Evolutionary conservation across 2,329 filamentous ascomycete species (phyloP).

Genomic region (Neofusicoccum cordaticola): DNA sequence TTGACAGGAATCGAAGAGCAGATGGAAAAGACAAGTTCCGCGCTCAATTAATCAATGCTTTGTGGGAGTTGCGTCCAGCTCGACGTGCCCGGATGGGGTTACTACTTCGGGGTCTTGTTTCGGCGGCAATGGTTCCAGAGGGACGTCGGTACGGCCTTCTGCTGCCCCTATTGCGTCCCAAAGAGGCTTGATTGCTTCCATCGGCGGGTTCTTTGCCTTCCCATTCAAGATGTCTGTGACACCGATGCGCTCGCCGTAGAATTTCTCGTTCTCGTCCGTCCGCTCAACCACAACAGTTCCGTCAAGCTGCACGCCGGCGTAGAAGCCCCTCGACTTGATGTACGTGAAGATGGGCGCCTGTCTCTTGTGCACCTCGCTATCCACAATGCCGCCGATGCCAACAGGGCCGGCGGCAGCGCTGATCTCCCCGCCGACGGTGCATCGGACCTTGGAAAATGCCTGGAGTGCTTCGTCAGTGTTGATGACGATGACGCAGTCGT

Average conservation of each 20-base stretch:
- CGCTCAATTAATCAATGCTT: too few species aligned
- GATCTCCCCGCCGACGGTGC: slow-evolving; percentile 79
- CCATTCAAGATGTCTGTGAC: slow-evolving; percentile 63
- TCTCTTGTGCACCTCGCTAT: slow-evolving; percentile 65
- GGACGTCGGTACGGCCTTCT: slow-evolving; percentile 75
- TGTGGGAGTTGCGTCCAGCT: too few species aligned
- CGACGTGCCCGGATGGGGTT: too few species aligned
- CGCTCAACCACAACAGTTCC: slow-evolving; percentile 84
- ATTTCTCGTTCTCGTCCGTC: slow-evolving; percentile 82
- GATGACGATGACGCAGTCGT: slow-evolving; percentile 91
- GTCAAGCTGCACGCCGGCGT: slow-evolving; percentile 81
- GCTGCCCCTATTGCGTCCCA: slow-evolving; percentile 84
- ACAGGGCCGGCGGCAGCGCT: slow-evolving; percentile 75
- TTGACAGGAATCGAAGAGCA: too few species aligned
- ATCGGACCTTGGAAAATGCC: slow-evolving; percentile 73
- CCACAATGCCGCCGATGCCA: slow-evolving; percentile 70
- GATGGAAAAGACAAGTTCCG: too few species aligned
- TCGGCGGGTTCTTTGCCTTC: slow-evolving; percentile 56
- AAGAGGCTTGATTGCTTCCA: slow-evolving; percentile 55
- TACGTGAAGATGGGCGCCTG: slow-evolving; percentile 77
- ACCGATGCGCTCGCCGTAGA: slow-evolving; percentile 68
- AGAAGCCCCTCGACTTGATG: slow-evolving; percentile 84
- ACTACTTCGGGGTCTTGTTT: slow-evolving; percentile 39
- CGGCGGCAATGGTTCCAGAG: slow-evolving; percentile 64
- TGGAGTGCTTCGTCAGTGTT: slow-evolving; percentile 83